A percentile compares a stretch with the other conserved stretches of the same genome.
These are phyloP conservation scores for Omphalotus guepiniiformis DNA, from an alignment of 768 basidiomycete genomes.

Conservation along the genomic window DNA sequence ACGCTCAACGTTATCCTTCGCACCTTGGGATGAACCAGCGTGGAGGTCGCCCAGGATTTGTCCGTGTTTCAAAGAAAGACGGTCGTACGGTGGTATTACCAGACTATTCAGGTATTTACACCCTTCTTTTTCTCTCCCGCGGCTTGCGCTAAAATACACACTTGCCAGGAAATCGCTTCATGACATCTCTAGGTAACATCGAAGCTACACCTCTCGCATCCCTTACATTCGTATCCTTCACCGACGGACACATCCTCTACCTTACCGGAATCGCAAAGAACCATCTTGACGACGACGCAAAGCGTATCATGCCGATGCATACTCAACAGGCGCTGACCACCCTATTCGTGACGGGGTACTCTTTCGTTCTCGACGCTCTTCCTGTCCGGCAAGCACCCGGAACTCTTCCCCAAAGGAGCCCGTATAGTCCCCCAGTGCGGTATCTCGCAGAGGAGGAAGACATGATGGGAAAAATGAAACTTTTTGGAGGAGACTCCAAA, in stretches of 20 bases:
- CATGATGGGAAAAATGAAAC: slow-evolving; percentile 17
- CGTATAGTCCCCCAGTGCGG: slow-evolving; percentile 57
- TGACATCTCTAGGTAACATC: slow-evolving; percentile 63
- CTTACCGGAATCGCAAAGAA: slow-evolving; percentile 54
- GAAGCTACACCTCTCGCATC: slow-evolving; percentile 53
- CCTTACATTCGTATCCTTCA: slow-evolving; percentile 52
- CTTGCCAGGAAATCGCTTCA: slow-evolving; percentile 56
- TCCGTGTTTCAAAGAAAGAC: slow-evolving; percentile 53
- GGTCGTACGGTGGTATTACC: slow-evolving; percentile 53
- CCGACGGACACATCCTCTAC: slow-evolving; percentile 54
- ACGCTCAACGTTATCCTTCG: slow-evolving; percentile 42
- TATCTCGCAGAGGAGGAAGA: slow-evolving; percentile 45
- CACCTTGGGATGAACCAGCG: slow-evolving; percentile 64
- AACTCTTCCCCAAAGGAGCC: slow-evolving; percentile 30
- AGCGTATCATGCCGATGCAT: slow-evolving; percentile 51
- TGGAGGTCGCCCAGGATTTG: slow-evolving; percentile 54
- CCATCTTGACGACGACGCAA: slow-evolving; percentile 43
- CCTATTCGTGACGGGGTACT: slow-evolving; percentile 47
- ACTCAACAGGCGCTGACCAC: slow-evolving; percentile 39
- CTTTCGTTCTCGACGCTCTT: slow-evolving; percentile 48
- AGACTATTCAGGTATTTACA: slow-evolving; percentile 49
- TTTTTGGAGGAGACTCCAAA: slow-evolving; percentile 22
- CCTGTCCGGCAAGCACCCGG: slow-evolving; percentile 43
- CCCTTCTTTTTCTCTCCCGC: background rate
- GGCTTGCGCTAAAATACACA: background rate